Base-by-base conservation (phyloP, 2,329 filamentous ascomycete species). In the Hypoxylon sp. region DNA sequence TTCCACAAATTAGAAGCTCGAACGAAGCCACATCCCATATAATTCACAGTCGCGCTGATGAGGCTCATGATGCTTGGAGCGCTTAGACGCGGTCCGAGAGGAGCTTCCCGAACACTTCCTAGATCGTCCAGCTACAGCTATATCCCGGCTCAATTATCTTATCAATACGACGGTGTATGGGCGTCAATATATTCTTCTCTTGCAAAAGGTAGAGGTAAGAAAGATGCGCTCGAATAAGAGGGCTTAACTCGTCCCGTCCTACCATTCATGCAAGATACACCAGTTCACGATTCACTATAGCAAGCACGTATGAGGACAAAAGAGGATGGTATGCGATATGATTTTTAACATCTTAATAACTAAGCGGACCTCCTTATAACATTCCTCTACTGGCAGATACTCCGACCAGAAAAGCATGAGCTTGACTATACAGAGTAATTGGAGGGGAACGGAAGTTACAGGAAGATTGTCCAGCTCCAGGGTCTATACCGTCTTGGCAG, bases 401-500 rank as follows among this genome's bases (percentile, higher is more conserved):
- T 26, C 7, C 20, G 26, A 32, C 17, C 22, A n/a, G 13, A 28
- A 51, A 28, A 51, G 34, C 37, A 10, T 19, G 39, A 44, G 17
- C 48, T 51, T 20, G 32, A 56, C 53, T 53, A 52, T 53, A 58
- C 28, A 43, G 30, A 53, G 28, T 11, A 49, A 22, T 19, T 17
- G 34, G 24, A 26, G 19, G 30, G n/a, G n/a, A n/a, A 24, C 7
- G 26, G 39, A 20, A 51, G 20, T 39, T 20, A 4, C 19, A 41
- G 34, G 39, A 19, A 2, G 22, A 30, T 37, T 51, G 52, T 51
- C 59, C 48, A 34, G 22, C 28, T 65, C 20, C 43, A 59, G 59
- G 28, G 22, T 24, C 37, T 47, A 50, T 58, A 57, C 59, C 63
- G 59, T 41, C 63, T 65, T 59, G 63, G 59, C 63, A 54, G 32